Evolutionary conservation across 2,329 filamentous ascomycete genomes (phyloP).

Genomic region (Mollisia scopiformis): DNA sequence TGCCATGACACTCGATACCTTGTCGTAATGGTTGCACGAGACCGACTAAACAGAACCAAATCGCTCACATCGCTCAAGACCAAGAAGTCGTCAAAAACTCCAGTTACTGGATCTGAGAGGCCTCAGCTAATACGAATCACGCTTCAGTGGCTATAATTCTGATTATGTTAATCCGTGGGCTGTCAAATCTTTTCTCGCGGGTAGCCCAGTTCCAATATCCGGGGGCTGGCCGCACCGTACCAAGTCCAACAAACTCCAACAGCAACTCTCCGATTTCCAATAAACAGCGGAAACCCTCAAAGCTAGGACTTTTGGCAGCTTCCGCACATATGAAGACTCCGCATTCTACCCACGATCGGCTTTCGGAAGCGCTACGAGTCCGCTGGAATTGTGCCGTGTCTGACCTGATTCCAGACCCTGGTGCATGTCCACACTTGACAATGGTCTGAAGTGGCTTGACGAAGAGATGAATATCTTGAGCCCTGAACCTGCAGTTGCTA

Average conservation of each 20-base stretch:
- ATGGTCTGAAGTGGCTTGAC: neutral
- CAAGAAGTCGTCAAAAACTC: too few relatives aligned
- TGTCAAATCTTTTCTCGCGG: neutral
- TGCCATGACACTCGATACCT: too few relatives aligned
- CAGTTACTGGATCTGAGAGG: too few relatives aligned
- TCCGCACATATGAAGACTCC: neutral
- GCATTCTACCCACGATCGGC: neutral
- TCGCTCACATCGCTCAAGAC: too few relatives aligned
- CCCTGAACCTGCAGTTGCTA: neutral
- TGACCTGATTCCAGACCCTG: neutral
- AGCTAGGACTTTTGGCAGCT: too few relatives aligned
- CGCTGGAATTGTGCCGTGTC: neutral
- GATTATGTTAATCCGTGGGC: too few relatives aligned
- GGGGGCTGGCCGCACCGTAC: neutral
- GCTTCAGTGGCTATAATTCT: too few relatives aligned
- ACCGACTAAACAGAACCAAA: too few relatives aligned
- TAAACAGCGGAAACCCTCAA: neutral
- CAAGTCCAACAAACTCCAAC: too few relatives aligned
- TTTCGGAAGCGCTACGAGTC: neutral
- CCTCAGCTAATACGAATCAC: too few relatives aligned
- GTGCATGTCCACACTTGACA: neutral
- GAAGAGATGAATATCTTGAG: neutral
- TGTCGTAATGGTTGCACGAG: too few relatives aligned
- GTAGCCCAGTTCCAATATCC: too few relatives aligned
- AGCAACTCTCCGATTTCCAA: constrained; percentile 1